Base-by-base conservation (phyloP, 495 filamentous ascomycete species). In the Trichoderma gamsii region DNA sequence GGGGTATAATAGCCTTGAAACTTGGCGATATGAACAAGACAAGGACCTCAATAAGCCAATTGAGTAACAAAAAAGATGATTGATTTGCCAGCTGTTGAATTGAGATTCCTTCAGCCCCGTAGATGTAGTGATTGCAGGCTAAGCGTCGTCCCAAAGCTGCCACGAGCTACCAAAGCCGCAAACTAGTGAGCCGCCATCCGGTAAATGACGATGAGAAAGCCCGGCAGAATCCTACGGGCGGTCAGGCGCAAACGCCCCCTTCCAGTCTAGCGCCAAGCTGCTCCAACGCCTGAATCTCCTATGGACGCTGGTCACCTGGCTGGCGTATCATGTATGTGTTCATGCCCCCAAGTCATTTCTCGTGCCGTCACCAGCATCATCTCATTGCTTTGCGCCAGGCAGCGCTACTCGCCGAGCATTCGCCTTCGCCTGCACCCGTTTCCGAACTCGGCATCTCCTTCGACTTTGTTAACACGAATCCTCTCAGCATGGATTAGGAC, bases 181-280 rank as follows among this genome's bases (percentile, higher is more conserved):
- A 29, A 56, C 16, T 56, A 56, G 51, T 38, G 12, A 29, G n/a
- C 27, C 15, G 44, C 63, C 43, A 52, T 23, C 18, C 18, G 21
- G n/a, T 23, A 29, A 29, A 61, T 61, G 56, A 61, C 56, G 56
- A 61, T 32, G 23, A 27, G n/a, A 61, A 61, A 12, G 3, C 56
- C 8, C 56, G 56, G 56, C 56, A 61, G 56, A 61, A 61, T 32
- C 23, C 56, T 4, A 25, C 56, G 56, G 56, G 56, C 56, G 56
- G 56, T 61, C 23, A 61, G 56, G 25, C 56, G 27, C 23, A 61
- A 32, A 9, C 7, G 16, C 23, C 3, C n/a, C 9, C 12, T 29
- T 61, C 15, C 23, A 32, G 56, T 21, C 56, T 61, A 61, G 56
- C 56, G 56, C 27, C 11, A 3, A 4, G 27, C 13, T 9, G 52